Evolutionary conservation across 306 rosid species (phyloP).

Genomic region (Argentina anserina): DNA sequence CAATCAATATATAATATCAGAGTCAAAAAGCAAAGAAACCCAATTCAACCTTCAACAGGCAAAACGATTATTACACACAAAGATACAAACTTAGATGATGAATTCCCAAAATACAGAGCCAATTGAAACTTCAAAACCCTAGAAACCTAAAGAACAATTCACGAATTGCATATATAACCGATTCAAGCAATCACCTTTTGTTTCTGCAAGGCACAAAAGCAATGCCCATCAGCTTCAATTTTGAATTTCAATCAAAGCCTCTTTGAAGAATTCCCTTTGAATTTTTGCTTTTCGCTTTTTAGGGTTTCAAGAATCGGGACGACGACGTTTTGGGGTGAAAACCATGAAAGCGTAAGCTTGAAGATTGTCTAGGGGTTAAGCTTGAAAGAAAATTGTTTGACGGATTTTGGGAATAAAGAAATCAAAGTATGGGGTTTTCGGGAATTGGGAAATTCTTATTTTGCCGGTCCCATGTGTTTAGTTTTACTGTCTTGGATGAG

Average conservation of each 20-base stretch:
- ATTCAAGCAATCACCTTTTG: slow-evolving; percentile 47
- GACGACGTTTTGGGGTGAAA: slow-evolving; percentile 6
- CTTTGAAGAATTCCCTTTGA: slow-evolving; percentile 36
- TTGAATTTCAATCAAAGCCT: slow-evolving; percentile 27
- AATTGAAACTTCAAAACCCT: slow-evolving; percentile 13
- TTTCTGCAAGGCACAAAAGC: slow-evolving; percentile 43
- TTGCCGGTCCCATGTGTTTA: slow-evolving; percentile 34
- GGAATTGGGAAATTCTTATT: slow-evolving; percentile 1
- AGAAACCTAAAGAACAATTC: slow-evolving; percentile 13
- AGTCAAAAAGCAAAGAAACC: slow-evolving; percentile 11
- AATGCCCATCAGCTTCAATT: slow-evolving; percentile 37
- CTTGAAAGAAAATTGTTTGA: not conserved
- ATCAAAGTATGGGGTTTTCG: not conserved
- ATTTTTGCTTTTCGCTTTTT: slow-evolving; percentile 9
- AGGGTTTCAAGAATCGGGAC: not conserved
- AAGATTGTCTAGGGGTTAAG: slow-evolving; percentile 30
- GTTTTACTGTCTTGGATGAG: slow-evolving; percentile 10
- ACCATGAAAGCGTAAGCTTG: slow-evolving; percentile 20
- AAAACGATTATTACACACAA: not conserved
- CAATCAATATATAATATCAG: not conserved
- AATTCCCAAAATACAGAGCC: not conserved
- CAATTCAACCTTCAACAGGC: not conserved
- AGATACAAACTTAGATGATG: not conserved
- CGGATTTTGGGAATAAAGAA: slow-evolving; percentile 26
- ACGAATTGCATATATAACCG: slow-evolving; percentile 7